These are phyloP conservation scores for Eutrema heterophyllum DNA, from an alignment of 345 rosid species.

Conservation along the genomic window DNA sequence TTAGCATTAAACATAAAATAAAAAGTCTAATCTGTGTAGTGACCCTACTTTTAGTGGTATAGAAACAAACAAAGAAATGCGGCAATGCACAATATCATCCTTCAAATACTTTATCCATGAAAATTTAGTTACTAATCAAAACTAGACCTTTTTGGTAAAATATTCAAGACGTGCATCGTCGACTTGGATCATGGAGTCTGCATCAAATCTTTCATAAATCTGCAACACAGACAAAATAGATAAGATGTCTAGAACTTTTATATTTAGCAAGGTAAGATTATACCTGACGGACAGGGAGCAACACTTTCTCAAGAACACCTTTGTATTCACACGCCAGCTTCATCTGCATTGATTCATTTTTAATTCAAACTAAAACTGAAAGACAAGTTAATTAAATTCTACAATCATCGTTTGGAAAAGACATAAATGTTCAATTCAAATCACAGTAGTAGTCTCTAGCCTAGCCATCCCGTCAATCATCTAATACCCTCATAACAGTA, in stretches of 20 bases:
- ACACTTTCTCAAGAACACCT: conserved; percentile 82
- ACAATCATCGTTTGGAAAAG: neutral
- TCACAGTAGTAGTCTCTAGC: neutral
- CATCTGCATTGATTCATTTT: conserved; percentile 40
- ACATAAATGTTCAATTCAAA: neutral
- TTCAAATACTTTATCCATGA: neutral
- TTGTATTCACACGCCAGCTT: conserved; percentile 57
- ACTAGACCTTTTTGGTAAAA: conserved; percentile 67
- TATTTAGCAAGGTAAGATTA: neutral
- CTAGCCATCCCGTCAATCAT: conserved; percentile 17
- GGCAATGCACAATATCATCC: neutral
- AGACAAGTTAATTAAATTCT: neutral
- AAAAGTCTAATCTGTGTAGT: neutral
- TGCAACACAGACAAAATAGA: conserved; percentile 30
- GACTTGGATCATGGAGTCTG: conserved; percentile 44
- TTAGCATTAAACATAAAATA: neutral
- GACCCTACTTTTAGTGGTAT: conserved; percentile 1
- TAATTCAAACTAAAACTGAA: neutral
- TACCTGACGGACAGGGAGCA: conserved; percentile 83
- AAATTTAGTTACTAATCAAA: neutral
- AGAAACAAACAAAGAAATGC: neutral
- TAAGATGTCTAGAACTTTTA: conserved; percentile 9
- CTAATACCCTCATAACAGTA: conserved; percentile 10
- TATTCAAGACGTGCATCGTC: conserved; percentile 83
- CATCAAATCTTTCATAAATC: conserved; percentile 81